Conservation (phyloP, 2,329 filamentous ascomycete genomes). For the Colletotrichum ledebouriae region DNA sequence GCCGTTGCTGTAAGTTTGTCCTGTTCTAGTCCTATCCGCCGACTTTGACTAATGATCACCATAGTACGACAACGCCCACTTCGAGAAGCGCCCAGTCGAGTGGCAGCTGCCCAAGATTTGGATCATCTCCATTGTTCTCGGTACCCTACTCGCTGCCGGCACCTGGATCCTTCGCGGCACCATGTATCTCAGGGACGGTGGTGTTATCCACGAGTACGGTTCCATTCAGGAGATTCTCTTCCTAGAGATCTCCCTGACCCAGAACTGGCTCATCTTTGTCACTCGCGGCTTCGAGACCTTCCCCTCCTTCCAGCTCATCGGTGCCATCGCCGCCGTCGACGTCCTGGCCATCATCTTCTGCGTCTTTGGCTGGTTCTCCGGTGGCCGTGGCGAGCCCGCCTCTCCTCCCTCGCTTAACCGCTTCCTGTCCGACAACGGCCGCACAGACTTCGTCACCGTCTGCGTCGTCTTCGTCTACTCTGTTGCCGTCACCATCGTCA, state of each 20-base stretch:
- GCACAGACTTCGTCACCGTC: slow-evolving; percentile 69
- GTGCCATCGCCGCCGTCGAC: slow-evolving; percentile 79
- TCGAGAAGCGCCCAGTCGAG: slow-evolving; percentile 80
- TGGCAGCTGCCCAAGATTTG: slow-evolving; percentile 88
- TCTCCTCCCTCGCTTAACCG: slow-evolving; percentile 49
- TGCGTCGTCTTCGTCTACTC: slow-evolving; percentile 76
- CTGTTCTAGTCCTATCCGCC: not conserved
- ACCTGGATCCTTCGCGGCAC: slow-evolving; percentile 82
- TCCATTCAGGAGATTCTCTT: slow-evolving; percentile 82
- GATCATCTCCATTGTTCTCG: slow-evolving; percentile 79
- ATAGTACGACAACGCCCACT: slow-evolving; percentile 81
- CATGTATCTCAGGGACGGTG: slow-evolving; percentile 77
- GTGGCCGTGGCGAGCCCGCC: slow-evolving; percentile 54
- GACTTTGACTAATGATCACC: not conserved
- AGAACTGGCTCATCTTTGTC: slow-evolving; percentile 86
- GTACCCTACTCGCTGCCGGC: slow-evolving; percentile 74
- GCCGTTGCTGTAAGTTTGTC: slow-evolving; percentile 68
- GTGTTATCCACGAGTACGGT: slow-evolving; percentile 81
- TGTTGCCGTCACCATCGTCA: slow-evolving; percentile 75
- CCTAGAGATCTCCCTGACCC: slow-evolving; percentile 78
- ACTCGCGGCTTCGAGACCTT: slow-evolving; percentile 79
- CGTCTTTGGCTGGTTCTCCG: slow-evolving; percentile 80
- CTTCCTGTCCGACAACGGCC: slow-evolving; percentile 56
- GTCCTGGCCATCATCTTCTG: slow-evolving; percentile 79
- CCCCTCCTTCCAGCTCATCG: slow-evolving; percentile 81